phyloP scores from a whole-genome alignment of 2,329 filamentous ascomycete genomes.

The Scopulariopsis brevicaulis region DNA sequence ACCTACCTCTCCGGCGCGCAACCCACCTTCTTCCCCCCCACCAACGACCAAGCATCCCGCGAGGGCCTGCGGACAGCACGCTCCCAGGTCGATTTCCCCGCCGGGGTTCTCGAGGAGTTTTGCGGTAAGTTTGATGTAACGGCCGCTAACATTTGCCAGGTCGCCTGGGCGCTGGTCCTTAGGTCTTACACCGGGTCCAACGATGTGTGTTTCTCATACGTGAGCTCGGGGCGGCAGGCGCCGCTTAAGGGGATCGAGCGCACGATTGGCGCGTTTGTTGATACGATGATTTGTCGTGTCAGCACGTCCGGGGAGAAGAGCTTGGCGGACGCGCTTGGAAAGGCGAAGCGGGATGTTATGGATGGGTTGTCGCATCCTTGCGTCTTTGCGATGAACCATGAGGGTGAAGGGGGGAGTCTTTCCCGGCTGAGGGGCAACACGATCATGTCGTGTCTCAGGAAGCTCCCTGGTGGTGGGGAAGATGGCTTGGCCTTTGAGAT shows the following conservation, averaged over 20 bases:
- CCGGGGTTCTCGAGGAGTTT: conserved; percentile 3
- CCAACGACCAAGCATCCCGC: neutral
- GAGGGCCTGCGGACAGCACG: neutral
- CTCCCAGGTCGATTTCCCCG: neutral
- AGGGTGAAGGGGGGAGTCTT: neutral
- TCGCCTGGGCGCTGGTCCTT: neutral
- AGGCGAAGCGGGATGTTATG: neutral
- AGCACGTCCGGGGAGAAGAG: conserved; percentile 13
- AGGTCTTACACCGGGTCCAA: conserved; percentile 27
- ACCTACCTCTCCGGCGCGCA: conserved; percentile 12
- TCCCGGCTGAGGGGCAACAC: neutral
- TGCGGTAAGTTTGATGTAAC: neutral
- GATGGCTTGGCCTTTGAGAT: neutral
- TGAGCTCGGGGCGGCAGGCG: conserved; percentile 39
- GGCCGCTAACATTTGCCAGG: neutral
- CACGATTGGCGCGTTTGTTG: conserved; percentile 40
- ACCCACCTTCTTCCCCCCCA: conserved; percentile 15
- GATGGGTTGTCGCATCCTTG: neutral
- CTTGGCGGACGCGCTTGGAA: neutral
- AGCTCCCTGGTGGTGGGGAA: neutral
- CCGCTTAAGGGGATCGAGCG: conserved; percentile 33
- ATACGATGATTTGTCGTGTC: conserved; percentile 40
- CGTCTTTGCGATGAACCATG: neutral
- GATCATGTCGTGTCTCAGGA: neutral
- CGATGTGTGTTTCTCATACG: conserved; percentile 41